Evolutionary conservation across 495 filamentous ascomycete species (phyloP).

Genomic region (Tuber calosporum): DNA sequence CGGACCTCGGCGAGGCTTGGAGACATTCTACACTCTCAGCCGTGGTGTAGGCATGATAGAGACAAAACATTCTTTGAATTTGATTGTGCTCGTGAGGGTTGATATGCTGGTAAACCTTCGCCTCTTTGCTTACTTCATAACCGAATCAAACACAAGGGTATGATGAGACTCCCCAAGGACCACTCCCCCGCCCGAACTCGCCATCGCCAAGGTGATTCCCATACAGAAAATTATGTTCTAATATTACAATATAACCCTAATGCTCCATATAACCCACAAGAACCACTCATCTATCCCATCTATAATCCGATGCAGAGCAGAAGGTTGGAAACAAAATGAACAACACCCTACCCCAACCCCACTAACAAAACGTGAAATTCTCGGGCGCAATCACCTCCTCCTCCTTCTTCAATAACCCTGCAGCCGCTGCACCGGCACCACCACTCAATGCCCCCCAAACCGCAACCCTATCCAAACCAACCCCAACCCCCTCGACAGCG

Average conservation of each 20-base stretch:
- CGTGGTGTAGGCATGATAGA: background rate
- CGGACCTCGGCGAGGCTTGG: background rate
- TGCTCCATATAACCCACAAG: background rate
- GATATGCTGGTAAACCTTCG: background rate
- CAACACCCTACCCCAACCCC: background rate
- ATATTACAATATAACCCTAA: background rate
- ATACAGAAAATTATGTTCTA: background rate
- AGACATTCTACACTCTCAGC: background rate
- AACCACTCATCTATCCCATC: background rate
- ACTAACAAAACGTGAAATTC: constrained; percentile 34
- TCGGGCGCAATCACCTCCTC: constrained; percentile 81
- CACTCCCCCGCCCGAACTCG: too few relatives aligned
- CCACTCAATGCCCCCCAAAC: constrained; percentile 74
- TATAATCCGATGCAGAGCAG: background rate
- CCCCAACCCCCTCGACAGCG: constrained; percentile 95
- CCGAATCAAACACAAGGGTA: background rate
- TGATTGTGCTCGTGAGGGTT: background rate
- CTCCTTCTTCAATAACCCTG: constrained; percentile 94
- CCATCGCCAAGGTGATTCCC: background rate
- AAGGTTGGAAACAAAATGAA: background rate
- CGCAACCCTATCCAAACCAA: constrained; percentile 87
- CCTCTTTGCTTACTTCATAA: background rate
- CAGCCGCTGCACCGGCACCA: constrained; percentile 95
- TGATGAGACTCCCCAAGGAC: background rate
- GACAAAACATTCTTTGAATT: background rate